These are phyloP conservation scores for Moringa oleifera DNA, from an alignment of 345 rosid genomes.

Conservation along the genomic window DNA sequence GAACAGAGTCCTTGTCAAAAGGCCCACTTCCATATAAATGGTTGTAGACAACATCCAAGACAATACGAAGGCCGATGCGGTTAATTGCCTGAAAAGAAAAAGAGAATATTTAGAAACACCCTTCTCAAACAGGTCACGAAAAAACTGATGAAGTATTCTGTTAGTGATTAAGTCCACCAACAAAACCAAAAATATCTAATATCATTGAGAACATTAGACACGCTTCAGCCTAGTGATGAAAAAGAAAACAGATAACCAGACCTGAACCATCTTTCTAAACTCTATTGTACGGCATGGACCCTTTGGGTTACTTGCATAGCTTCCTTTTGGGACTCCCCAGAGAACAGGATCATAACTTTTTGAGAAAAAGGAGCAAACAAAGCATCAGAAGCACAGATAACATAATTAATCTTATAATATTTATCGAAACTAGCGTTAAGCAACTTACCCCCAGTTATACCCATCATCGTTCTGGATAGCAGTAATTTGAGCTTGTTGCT, in stretches of 20 bases:
- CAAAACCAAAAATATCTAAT: background rate
- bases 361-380: conserved; percentile 14
- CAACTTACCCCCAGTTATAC: conserved; percentile 92
- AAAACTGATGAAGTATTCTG: background rate
- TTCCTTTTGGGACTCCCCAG: conserved; percentile 98
- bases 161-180: background rate
- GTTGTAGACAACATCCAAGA: conserved; percentile 92
- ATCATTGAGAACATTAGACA: conserved; percentile 4
- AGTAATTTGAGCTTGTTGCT: conserved; percentile 72
- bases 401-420: background rate
- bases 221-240: background rate
- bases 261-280: conserved; percentile 97
- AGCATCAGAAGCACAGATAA: conserved; percentile 2
- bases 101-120: background rate
- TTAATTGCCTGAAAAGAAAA: conserved; percentile 57
- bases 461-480: conserved; percentile 75
- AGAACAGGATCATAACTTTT: conserved; percentile 91
- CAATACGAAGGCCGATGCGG: conserved; percentile 57
- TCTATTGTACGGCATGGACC: conserved; percentile 69
- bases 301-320: conserved; percentile 78
- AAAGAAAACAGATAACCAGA: conserved; percentile 19
- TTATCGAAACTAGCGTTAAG: conserved; percentile 4
- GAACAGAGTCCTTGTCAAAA: conserved; percentile 66
- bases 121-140: background rate
- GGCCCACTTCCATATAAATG: conserved; percentile 92